Base-by-base conservation (phyloP, 768 basidiomycete genomes). In the Tylopilus balloui region DNA sequence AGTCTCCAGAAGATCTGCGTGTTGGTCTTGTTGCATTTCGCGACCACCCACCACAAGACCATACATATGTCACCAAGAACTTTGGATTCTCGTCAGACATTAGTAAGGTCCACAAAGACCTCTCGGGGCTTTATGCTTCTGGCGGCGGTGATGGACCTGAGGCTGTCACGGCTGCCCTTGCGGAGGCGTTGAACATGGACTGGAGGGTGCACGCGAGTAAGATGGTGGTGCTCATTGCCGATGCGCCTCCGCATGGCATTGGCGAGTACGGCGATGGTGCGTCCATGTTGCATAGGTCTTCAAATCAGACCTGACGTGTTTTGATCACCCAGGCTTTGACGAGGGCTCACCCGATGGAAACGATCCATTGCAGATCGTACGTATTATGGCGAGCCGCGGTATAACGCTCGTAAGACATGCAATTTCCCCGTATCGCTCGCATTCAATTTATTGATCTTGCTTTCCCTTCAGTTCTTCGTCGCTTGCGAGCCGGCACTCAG, bases 1-100 rank as follows among this genome's bases (percentile, higher is more conserved):
- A 88, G 64, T 74, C 79, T 47, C 79, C 74, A 38, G 92, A 95
- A 61, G 94, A 96, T 67, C 79, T 95, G 19, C 82, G 92, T 54
- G 83, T 98, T 34, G 96, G 94, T 50, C 78, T 98, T 51, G 79
- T 98, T 56, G 93, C 92, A 35, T 98, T 94, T 71, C 82, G 95
- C 53, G 94, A 98, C 72, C 92, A 98, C 64, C 94, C 94, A 21
- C 94, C 94, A 14, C 94, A 98, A 72, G 94, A 98, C 65, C 91
- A 90, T 61, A 93, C 92, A 47, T 98, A 93, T 66, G 74, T 98
- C 54, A 86, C 85, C 61, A 92, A 88, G 74, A 93, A 88, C 65
- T 92, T 93, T 76, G 90, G 89, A 2, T 97, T 98, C 71, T 88
- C 93, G 20, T 91, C 90, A 11, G 88, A 95, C 64, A 93, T 95